phyloP scores from a whole-genome alignment of 148 eudicot genomes.

The Nyssa sinensis region DNA sequence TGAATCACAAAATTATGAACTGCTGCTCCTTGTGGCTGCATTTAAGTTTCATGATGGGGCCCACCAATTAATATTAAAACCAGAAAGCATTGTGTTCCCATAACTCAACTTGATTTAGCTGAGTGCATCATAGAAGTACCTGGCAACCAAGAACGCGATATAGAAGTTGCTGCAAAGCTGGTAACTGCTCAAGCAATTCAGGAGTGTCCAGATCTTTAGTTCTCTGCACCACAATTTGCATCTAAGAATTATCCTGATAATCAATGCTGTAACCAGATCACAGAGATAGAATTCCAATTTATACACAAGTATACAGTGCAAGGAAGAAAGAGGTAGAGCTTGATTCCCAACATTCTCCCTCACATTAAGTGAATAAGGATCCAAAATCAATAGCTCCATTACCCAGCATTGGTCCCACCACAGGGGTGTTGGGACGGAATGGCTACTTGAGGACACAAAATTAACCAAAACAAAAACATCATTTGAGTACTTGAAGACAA shows the following conservation, averaged over 20 bases:
- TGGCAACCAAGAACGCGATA: conserved; percentile 84
- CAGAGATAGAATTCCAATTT: neutral
- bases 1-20: conserved; percentile 83
- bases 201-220: conserved; percentile 83
- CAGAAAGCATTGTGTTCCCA: neutral
- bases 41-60: conserved; percentile 12
- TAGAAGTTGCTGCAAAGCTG: conserved; percentile 86
- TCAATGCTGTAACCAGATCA: neutral
- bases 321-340: neutral
- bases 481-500: no score
- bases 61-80: neutral
- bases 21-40: conserved; percentile 99
- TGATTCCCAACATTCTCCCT: neutral
- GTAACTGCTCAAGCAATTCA: conserved; percentile 86
- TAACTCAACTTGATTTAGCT: neutral
- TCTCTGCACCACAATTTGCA: conserved; percentile 51
- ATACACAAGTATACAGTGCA: no score
- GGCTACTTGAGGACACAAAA: no score
- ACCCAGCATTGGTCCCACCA: no score
- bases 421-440: no score
- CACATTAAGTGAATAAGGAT: neutral
- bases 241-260: neutral
- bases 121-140: conserved; percentile 34
- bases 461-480: no score
- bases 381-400: no score